These are phyloP conservation scores for Aspergillus neoniger DNA, from an alignment of 2,329 filamentous ascomycete genomes.

Conservation along the genomic window DNA sequence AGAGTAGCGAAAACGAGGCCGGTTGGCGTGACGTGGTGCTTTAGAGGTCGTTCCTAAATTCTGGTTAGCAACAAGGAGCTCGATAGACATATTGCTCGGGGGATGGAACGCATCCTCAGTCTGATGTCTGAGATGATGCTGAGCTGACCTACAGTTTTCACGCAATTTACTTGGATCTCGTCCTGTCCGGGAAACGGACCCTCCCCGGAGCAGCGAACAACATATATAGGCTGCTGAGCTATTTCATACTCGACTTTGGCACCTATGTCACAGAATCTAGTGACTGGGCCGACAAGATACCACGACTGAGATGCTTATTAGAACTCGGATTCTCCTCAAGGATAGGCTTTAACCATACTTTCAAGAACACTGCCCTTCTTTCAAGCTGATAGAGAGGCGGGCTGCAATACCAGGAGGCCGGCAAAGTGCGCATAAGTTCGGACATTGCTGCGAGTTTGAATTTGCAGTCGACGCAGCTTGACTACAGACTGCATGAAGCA, in stretches of 20 bases:
- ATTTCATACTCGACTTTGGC: conserved; percentile 53
- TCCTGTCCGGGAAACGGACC: conserved; percentile 29
- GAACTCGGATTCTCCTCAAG: too few relatives aligned
- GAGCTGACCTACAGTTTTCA: conserved; percentile 32
- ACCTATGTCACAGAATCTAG: conserved; percentile 47
- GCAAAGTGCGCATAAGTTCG: conserved; percentile 45
- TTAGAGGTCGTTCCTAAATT: conserved; percentile 28
- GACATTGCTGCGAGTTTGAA: conserved; percentile 25
- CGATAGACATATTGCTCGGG: not conserved
- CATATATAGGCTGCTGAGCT: conserved; percentile 49
- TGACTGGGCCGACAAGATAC: conserved; percentile 57
- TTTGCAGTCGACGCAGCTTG: not conserved
- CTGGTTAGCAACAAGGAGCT: not conserved
- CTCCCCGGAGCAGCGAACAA: conserved; percentile 37
- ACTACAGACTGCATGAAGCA: not conserved
- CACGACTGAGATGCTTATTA: conserved; percentile 42
- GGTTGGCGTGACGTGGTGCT: conserved; percentile 50
- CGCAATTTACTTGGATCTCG: conserved; percentile 44
- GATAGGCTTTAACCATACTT: conserved; percentile 30
- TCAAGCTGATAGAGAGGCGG: conserved; percentile 53
- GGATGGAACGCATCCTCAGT: too few relatives aligned
- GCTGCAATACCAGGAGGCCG: conserved; percentile 57
- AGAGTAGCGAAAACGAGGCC: conserved; percentile 57
- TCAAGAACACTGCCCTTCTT: conserved; percentile 52
- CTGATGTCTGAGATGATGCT: too few relatives aligned